Conservation (phyloP, 495 filamentous ascomycete species). For the Choiromyces venosus region DNA sequence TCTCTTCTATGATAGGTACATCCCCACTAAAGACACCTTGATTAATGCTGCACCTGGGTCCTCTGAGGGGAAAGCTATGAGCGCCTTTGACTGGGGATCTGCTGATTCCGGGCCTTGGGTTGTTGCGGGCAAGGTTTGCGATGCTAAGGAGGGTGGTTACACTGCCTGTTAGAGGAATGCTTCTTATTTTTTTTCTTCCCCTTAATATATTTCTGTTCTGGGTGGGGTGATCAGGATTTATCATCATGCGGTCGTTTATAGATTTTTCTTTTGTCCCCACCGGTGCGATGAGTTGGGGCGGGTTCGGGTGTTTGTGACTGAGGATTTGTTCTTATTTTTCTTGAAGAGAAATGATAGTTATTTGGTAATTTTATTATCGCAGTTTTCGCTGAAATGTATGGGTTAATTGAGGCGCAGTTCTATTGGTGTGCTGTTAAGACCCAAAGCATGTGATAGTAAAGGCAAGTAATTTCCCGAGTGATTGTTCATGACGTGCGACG, state of each 20-base stretch:
- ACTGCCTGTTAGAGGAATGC: slow-evolving; percentile 14
- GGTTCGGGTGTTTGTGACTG: background rate
- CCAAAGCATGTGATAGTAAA: background rate
- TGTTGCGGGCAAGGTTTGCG: slow-evolving; percentile 24
- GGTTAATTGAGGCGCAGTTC: background rate
- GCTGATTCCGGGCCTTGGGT: slow-evolving; percentile 30
- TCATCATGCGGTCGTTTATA: background rate
- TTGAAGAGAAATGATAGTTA: background rate
- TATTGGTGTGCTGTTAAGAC: background rate
- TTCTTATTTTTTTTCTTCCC: background rate
- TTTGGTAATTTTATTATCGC: background rate
- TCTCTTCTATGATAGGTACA: slow-evolving; percentile 14
- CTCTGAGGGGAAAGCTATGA: slow-evolving; percentile 15
- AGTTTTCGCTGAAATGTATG: background rate
- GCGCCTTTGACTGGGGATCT: slow-evolving; percentile 29
- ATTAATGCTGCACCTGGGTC: slow-evolving; percentile 16
- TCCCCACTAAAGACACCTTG: slow-evolving; percentile 21
- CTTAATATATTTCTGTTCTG: background rate
- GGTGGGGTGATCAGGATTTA: background rate
- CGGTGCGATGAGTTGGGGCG: background rate
- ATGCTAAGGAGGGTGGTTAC: slow-evolving; percentile 28
- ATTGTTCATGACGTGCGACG: background rate
- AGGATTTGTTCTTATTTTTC: background rate
- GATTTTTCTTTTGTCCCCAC: background rate
- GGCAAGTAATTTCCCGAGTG: background rate